Base-by-base conservation (phyloP, 306 rosid genomes). In the Cyamopsis tetragonoloba region DNA sequence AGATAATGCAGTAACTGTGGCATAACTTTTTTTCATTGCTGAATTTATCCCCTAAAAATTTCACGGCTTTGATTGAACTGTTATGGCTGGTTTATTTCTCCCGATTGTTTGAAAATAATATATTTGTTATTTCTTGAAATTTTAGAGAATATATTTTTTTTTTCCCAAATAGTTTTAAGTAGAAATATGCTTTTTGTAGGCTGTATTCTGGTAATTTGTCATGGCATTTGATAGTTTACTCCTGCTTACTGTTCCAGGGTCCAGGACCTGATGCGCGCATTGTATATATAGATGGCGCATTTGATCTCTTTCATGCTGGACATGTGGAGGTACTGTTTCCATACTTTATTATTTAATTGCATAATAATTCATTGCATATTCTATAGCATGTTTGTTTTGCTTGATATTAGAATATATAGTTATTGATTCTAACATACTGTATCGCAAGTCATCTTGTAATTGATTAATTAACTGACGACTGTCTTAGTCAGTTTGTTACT, bases 221-320 rank as follows among this genome's bases (percentile, higher is more conserved):
- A 7, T 18, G 17, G 42, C 68, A 54, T 28, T 13, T 60, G 27
- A 26, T 69, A 26, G 58, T 75, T 42, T 49, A 48, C 57, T 42
- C 35, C 1, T 63, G 46, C n/a, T 56, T 72, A 1, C 7, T 68
- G 39, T 84, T 67, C 44, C 50, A 95, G 97, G 93, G 91, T 49
- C 99, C 97, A 75, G 96, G 92, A 71, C 99, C 97, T 43, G 84
- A 85, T 91, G 90, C 99, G 37, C 89, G 84, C 66, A 78, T 95
- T 66, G 99, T 95, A 66, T 95, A 95, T 81, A 91, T 95, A 58
- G 99, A 88, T 72, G 99, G 99, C 15, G 99, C 99, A 59, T 95
- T 95, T 87, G 99, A 95, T 82, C 97, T 95, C 68, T 95, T 95
- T 70, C 99, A 95, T 46, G 97, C 99, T 0, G 99, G 99, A 46